Evolutionary conservation across 2,329 filamentous ascomycete species (phyloP).

Genomic region (Colletotrichum sp.): DNA sequence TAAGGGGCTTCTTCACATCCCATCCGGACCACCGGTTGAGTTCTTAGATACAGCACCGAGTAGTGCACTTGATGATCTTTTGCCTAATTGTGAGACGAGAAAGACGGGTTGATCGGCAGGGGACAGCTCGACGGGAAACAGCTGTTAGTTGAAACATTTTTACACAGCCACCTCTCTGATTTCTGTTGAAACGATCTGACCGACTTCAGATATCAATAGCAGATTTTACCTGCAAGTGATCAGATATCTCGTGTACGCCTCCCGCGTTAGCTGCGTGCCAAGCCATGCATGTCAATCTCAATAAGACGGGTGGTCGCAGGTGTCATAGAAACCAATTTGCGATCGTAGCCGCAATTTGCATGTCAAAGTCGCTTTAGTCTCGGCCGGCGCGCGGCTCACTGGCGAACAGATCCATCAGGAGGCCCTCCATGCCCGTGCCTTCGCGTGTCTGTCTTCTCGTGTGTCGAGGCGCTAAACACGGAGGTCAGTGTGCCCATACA

Average conservation of each 20-base stretch:
- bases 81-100: background rate
- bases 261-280: background rate
- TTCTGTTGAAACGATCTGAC: background rate
- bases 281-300: background rate
- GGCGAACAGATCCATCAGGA: background rate
- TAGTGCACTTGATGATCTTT: background rate
- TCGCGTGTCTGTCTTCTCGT: background rate
- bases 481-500: background rate
- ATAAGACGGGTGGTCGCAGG: background rate
- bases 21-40: slow-evolving; percentile 6
- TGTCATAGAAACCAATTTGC: background rate
- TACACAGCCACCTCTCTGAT: slow-evolving; percentile 10
- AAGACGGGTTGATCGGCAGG: background rate
- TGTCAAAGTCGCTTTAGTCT: background rate
- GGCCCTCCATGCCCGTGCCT: background rate
- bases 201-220: background rate
- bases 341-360: background rate
- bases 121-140: background rate
- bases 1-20: background rate
- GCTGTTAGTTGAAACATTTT: background rate
- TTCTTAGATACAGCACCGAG: background rate
- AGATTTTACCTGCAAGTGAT: background rate
- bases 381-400: background rate
- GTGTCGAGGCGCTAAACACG: background rate
- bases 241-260: background rate